These are phyloP conservation scores for Eutypa lata DNA, from an alignment of 2,329 filamentous ascomycete species.

Conservation along the genomic window DNA sequence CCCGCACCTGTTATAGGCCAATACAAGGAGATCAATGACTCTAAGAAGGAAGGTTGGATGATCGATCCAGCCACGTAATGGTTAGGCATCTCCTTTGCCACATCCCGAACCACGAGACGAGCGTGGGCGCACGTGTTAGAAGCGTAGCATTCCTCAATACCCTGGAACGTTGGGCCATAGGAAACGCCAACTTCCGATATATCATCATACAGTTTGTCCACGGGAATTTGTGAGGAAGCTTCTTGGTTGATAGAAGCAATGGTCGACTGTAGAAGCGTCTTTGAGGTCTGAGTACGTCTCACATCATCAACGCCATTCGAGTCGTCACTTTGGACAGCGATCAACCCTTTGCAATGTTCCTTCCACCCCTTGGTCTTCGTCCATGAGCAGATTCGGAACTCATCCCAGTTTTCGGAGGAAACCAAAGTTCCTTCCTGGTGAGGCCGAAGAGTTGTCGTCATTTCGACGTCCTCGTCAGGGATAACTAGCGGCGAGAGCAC, in stretches of 20 bases:
- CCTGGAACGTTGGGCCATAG: constrained; percentile 52
- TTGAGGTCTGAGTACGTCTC: constrained; percentile 25
- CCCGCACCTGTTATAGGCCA: constrained; percentile 35
- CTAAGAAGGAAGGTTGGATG: constrained; percentile 37
- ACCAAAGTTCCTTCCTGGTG: constrained; percentile 38
- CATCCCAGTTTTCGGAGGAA: constrained; percentile 47
- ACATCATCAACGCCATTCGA: constrained; percentile 39
- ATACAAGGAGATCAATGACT: constrained; percentile 39
- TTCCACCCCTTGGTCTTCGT: constrained; percentile 50
- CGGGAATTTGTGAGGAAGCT: constrained; percentile 27
- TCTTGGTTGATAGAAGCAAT: constrained; percentile 26
- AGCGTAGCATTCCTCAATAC: constrained; percentile 43
- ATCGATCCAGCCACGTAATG: constrained; percentile 29
- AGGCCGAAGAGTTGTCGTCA: constrained; percentile 44
- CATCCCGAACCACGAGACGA: constrained; percentile 32
- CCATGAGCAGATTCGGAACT: constrained; percentile 56
- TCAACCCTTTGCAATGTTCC: constrained; percentile 55
- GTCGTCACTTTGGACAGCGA: constrained; percentile 36
- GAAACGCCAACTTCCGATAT: constrained; percentile 44
- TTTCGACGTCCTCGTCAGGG: constrained; percentile 46
- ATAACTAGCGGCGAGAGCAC: constrained; percentile 46
- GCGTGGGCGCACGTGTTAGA: constrained; percentile 31
- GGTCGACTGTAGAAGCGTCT: constrained; percentile 26
- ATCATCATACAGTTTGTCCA: constrained; percentile 41
- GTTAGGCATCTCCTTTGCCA: constrained; percentile 38